Base-by-base conservation (phyloP, 1,284 basidiomycete species). In the Irpex sp. region DNA sequence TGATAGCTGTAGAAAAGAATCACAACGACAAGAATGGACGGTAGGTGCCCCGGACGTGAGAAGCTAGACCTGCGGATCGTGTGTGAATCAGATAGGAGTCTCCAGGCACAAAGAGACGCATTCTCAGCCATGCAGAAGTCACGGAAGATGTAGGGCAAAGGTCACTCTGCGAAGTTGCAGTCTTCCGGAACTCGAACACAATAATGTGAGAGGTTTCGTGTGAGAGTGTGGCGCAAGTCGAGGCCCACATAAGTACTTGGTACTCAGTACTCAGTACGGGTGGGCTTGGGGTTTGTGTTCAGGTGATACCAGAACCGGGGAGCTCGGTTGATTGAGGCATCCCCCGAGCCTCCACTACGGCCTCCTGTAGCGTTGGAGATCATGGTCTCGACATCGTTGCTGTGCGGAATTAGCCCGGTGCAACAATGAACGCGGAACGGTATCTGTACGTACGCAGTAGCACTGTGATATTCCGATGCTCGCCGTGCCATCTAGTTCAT, bases 81-180 rank as follows among this genome's bases (percentile, higher is more conserved):
- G 54, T 55, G 54, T 55, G 54, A 55, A 31, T 55, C 17, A 55
- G 54, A 55, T 55, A 55, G 49, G 8, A 55, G 54, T 55, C 11
- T n/a, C 54, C 54, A 55, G 54, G 54, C 54, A 55, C 54, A 36
- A 55, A 36, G 8, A 26, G 31, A 34, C 9, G 13, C 13, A 51
- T 36, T 55, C 54, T 55, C 26, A 55, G 34, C 54, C 21, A 55
- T 55, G 21, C 9, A 55, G 26, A 26, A 55, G 9, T 8, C 34
- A 21, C 26, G 34, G 26, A 1, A n/a, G 54, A 34, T 55, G 11
- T 36, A 17, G 48, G 19, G 19, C 48, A 51, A 51, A 51, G 48
- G 19, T 51, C 19, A 15, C 19, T 51, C 17, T 11, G 13, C 6
- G 11, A 19, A 51, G n/a, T 1, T 51, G n/a, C 15, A 7, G 15